phyloP scores from a whole-genome alignment of 805 yeast genomes.

The Candida silvicultrix region DNA sequence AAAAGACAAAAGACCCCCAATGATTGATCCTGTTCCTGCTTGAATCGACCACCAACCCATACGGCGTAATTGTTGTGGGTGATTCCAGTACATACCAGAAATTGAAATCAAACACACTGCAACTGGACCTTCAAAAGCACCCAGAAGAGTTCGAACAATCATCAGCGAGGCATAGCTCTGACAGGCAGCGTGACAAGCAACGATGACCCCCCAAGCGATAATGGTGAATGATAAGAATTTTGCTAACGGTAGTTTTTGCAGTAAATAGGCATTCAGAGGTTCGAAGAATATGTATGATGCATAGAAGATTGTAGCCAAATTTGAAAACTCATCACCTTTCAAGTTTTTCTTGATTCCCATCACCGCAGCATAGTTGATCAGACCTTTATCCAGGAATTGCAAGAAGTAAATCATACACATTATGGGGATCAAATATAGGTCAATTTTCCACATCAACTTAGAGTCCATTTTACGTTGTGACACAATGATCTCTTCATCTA shows the following conservation, averaged over 20 bases:
- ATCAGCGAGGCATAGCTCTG: constrained; percentile 43
- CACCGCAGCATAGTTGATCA: constrained; percentile 53
- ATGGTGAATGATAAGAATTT: constrained; percentile 39
- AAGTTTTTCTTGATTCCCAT: constrained; percentile 53
- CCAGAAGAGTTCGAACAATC: constrained; percentile 44
- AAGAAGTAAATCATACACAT: constrained; percentile 44
- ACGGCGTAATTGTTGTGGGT: constrained; percentile 43
- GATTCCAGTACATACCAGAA: constrained; percentile 54
- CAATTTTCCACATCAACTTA: not conserved
- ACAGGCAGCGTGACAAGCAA: constrained; percentile 43
- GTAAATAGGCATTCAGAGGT: constrained; percentile 35
- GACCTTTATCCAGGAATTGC: constrained; percentile 49
- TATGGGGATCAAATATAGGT: not conserved
- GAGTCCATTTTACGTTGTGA: not conserved
- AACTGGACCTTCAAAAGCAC: constrained; percentile 46
- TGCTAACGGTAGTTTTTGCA: constrained; percentile 48
- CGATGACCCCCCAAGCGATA: constrained; percentile 44
- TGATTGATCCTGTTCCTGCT: constrained; percentile 42
- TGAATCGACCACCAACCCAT: constrained; percentile 50
- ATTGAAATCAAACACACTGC: constrained; percentile 49
- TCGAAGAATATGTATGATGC: constrained; percentile 46
- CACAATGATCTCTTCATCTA: not conserved
- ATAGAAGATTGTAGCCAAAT: constrained; percentile 46
- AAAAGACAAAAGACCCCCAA: constrained; percentile 39
- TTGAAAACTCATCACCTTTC: constrained; percentile 40